Conservation (phyloP, 2,329 filamentous ascomycete species). For the Clonostachys byssicola region DNA sequence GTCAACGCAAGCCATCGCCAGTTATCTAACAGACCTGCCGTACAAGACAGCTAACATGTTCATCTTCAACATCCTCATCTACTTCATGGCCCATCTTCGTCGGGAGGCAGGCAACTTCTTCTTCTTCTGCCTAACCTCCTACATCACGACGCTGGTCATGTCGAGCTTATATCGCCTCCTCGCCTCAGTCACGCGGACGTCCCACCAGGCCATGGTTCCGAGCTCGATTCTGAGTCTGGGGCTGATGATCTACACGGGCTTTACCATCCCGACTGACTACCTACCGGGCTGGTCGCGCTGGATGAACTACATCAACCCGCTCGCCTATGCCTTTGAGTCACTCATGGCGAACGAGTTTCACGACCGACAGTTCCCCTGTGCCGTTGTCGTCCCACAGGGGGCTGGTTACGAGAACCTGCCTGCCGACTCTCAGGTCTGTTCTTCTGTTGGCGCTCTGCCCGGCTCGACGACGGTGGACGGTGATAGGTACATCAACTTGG, state of each 20-base stretch:
- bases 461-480: conserved; percentile 50
- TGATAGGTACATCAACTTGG: conserved; percentile 47
- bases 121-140: conserved; percentile 68
- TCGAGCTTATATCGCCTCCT: conserved; percentile 1
- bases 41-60: conserved; percentile 54
- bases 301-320: conserved; percentile 42
- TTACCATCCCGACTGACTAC: conserved; percentile 31
- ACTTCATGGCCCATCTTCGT: conserved; percentile 5
- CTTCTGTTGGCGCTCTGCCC: conserved; percentile 49
- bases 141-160: conserved; percentile 68
- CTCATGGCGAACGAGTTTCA: conserved; percentile 83
- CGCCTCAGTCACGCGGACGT: conserved; percentile 10
- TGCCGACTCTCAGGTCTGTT: conserved; percentile 47
- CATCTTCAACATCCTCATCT: conserved; percentile 48
- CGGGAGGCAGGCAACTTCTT: conserved; percentile 3
- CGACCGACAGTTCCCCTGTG: conserved; percentile 53
- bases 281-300: conserved; percentile 33
- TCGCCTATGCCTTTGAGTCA: conserved; percentile 76
- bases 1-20: conserved; percentile 52
- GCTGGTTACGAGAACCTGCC: conserved; percentile 15
- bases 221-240: conserved; percentile 18
- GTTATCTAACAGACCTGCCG: conserved; percentile 49
- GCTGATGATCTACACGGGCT: conserved; percentile 46
- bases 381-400: conserved; percentile 38
- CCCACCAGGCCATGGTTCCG: conserved; percentile 20